Evolutionary conservation across 805 yeast species (phyloP).

Genomic region (Saturnispora besseyi): DNA sequence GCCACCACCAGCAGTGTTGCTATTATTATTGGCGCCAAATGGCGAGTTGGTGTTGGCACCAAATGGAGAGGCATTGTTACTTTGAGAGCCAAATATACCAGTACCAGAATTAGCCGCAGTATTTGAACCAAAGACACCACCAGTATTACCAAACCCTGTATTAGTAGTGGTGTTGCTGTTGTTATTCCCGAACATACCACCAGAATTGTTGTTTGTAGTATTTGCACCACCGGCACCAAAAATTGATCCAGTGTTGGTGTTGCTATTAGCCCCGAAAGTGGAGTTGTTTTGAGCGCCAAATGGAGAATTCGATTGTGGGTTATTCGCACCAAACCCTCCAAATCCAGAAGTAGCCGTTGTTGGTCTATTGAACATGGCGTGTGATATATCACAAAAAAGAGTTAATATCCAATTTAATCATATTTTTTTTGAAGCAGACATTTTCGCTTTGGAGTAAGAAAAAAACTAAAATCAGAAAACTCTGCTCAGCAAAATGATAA

Average conservation of each 20-base stretch:
- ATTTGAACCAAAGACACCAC: constrained; percentile 1
- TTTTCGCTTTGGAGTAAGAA: too few relatives aligned
- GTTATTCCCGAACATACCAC: constrained; percentile 16
- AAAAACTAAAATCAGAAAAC: too few relatives aligned
- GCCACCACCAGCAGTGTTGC: constrained; percentile 9
- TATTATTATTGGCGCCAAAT: constrained; percentile 16
- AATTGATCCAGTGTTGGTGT: constrained; percentile 15
- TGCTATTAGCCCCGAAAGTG: constrained; percentile 10
- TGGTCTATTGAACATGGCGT: constrained; percentile 39
- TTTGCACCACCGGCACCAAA: not conserved
- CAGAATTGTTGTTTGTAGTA: not conserved
- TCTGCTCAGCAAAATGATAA: not conserved
- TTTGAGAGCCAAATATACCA: constrained; percentile 10
- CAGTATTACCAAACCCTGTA: constrained; percentile 4
- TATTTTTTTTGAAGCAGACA: not conserved
- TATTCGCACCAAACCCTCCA: constrained; percentile 31
- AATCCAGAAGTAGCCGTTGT: constrained; percentile 37
- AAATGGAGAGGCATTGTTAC: constrained; percentile 27
- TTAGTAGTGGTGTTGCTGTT: constrained; percentile 8
- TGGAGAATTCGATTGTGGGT: constrained; percentile 14
- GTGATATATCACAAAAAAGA: not conserved
- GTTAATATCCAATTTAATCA: not conserved
- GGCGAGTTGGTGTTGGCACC: constrained; percentile 24
- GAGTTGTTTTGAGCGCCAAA: constrained; percentile 13
- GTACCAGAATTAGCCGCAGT: constrained; percentile 8